These are phyloP conservation scores for Penicillium herquei DNA, from an alignment of 495 filamentous ascomycete species.

Conservation along the genomic window DNA sequence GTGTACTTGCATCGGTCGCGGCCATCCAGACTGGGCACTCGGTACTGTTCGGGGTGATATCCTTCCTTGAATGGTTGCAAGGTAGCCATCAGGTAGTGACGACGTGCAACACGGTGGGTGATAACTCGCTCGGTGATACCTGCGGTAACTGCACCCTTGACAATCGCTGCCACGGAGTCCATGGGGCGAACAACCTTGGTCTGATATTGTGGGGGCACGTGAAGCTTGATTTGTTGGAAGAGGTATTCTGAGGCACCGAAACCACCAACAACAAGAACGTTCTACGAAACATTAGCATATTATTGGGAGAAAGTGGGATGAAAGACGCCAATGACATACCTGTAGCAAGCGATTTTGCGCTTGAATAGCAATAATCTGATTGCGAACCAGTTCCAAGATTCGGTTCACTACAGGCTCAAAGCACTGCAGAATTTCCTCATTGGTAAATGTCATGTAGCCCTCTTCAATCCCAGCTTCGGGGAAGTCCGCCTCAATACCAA, in stretches of 20 bases:
- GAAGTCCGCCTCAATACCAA: conserved; percentile 77
- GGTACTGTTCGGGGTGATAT: conserved; percentile 96
- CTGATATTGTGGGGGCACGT: conserved; percentile 76
- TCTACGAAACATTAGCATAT: conserved; percentile 42
- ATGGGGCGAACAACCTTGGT: conserved; percentile 80
- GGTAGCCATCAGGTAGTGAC: conserved; percentile 98
- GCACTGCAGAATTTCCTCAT: conserved; percentile 78
- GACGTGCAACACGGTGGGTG: conserved; percentile 94
- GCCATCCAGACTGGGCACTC: conserved; percentile 92
- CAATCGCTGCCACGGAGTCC: conserved; percentile 79
- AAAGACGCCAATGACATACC: conserved; percentile 40
- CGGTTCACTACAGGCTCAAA: conserved; percentile 79
- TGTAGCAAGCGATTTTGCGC: conserved; percentile 70
- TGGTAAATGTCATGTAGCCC: conserved; percentile 80
- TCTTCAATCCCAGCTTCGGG: conserved; percentile 78
- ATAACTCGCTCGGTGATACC: conserved; percentile 96
- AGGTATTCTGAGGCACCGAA: conserved; percentile 82
- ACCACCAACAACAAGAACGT: conserved; percentile 75
- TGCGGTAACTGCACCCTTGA: conserved; percentile 79
- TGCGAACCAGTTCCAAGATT: conserved; percentile 72
- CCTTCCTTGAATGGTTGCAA: conserved; percentile 98
- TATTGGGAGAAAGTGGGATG: background rate
- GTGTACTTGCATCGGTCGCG: conserved; percentile 99
- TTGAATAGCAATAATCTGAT: conserved; percentile 80
- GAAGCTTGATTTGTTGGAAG: conserved; percentile 79